Conservation (phyloP, 257 asterid species). For the Solanum habrochaites region DNA sequence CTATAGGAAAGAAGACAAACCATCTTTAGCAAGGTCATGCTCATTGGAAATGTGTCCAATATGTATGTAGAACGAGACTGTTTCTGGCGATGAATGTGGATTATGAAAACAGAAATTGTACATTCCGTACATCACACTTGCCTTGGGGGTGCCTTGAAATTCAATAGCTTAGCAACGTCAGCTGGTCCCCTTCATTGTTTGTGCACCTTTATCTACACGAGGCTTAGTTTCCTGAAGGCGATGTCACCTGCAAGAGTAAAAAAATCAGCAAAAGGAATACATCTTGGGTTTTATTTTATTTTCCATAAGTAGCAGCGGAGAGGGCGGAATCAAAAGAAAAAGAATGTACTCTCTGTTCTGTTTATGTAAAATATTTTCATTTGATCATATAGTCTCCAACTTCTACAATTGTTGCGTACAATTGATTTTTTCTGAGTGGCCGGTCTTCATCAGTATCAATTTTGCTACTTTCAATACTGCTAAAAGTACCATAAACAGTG, state of each 20-base stretch:
- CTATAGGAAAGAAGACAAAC: constrained; percentile 23
- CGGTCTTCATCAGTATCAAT: no score
- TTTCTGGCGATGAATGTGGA: constrained; percentile 55
- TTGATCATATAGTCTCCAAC: not conserved
- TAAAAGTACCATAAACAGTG: no score
- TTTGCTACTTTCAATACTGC: no score
- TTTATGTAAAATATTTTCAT: not conserved
- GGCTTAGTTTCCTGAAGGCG: constrained; percentile 49
- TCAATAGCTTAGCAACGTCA: no score
- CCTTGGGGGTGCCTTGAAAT: constrained; percentile 62
- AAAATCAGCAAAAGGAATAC: not conserved
- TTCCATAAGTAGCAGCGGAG: not conserved
- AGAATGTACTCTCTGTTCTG: not conserved
- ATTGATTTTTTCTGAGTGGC: no score
- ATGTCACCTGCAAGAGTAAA: constrained; percentile 51
- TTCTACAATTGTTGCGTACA: no score
- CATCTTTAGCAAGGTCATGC: constrained; percentile 79
- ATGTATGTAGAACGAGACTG: constrained; percentile 80
- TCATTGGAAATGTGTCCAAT: constrained; percentile 70
- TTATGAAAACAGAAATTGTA: constrained; percentile 86
- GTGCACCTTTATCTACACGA: no score
- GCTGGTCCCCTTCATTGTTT: constrained; percentile 48
- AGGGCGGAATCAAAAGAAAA: not conserved
- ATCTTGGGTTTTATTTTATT: not conserved
- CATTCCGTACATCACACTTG: constrained; percentile 92